Conservation (phyloP, 2,329 filamentous ascomycete species). For the Botrytis elliptica region DNA sequence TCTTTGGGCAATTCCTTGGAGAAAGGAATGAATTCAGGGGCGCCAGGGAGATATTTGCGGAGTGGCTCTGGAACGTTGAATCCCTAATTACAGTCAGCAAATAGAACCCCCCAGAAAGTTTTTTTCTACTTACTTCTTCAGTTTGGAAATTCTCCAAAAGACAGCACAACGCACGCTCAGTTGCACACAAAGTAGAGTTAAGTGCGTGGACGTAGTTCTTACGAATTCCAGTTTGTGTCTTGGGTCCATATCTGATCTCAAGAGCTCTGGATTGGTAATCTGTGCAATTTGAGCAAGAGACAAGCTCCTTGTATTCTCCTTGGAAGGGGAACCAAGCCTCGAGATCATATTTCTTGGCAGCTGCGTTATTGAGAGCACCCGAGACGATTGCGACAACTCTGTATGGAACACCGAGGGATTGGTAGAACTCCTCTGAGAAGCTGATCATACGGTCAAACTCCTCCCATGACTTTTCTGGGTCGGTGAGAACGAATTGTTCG, state of each 20-base stretch:
- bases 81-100: slow-evolving; percentile 50
- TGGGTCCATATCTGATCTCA: slow-evolving; percentile 87
- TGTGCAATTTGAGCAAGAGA: slow-evolving; percentile 96
- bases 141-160: slow-evolving; percentile 97
- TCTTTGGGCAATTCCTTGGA: slow-evolving; percentile 82
- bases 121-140: slow-evolving; percentile 60
- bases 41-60: slow-evolving; percentile 84
- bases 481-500: slow-evolving; percentile 76
- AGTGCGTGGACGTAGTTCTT: slow-evolving; percentile 95
- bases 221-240: slow-evolving; percentile 77
- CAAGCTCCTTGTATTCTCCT: slow-evolving; percentile 96
- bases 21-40: slow-evolving; percentile 86
- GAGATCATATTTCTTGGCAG: slow-evolving; percentile 90
- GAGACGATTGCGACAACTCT: slow-evolving; percentile 92
- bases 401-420: slow-evolving; percentile 85
- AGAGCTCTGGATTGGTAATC: slow-evolving; percentile 95
- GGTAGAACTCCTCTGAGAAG: slow-evolving; percentile 91
- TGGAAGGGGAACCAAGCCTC: slow-evolving; percentile 97
- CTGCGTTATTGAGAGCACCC: slow-evolving; percentile 88
- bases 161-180: slow-evolving; percentile 89
- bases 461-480: slow-evolving; percentile 89
- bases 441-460: slow-evolving; percentile 91
- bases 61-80: slow-evolving; percentile 79
- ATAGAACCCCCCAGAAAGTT: neutral
- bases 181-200: slow-evolving; percentile 87